phyloP scores from a whole-genome alignment of 2,329 filamentous ascomycete species.

The Bipolaris gigantea region DNA sequence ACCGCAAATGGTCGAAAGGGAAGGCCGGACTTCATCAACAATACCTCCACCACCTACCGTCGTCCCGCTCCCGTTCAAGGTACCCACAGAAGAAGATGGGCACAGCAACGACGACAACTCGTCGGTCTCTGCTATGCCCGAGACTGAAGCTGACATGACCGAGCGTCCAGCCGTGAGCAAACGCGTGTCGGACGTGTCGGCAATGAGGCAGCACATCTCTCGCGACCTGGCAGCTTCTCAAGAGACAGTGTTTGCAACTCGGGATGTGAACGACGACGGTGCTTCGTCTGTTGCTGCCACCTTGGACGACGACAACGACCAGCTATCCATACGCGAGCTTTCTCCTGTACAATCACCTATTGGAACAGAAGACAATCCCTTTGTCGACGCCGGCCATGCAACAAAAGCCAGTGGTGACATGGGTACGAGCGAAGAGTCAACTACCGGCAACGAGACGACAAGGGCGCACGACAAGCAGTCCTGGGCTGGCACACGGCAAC shows the following conservation, averaged over 20 bases:
- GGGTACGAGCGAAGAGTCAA: not conserved
- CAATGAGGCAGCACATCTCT: slow-evolving; percentile 31
- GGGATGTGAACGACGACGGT: slow-evolving; percentile 45
- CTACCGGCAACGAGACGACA: not conserved
- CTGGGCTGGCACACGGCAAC: not conserved
- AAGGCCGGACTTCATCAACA: slow-evolving; percentile 35
- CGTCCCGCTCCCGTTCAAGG: slow-evolving; percentile 66
- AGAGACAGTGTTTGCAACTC: slow-evolving; percentile 42
- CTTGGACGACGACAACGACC: slow-evolving; percentile 62
- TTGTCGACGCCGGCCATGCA: not conserved
- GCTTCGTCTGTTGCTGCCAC: slow-evolving; percentile 55
- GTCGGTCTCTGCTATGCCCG: slow-evolving; percentile 61
- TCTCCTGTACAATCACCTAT: slow-evolving; percentile 34
- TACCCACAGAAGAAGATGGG: slow-evolving; percentile 55
- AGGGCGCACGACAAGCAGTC: not conserved
- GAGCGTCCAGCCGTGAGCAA: slow-evolving; percentile 40
- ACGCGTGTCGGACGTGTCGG: slow-evolving; percentile 38
- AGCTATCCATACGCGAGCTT: slow-evolving; percentile 37
- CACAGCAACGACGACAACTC: slow-evolving; percentile 49
- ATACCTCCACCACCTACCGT: slow-evolving; percentile 56
- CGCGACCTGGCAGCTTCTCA: slow-evolving; percentile 32
- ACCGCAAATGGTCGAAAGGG: slow-evolving; percentile 8
- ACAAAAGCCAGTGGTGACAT: not conserved
- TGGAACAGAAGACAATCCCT: slow-evolving; percentile 14
- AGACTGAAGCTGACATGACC: slow-evolving; percentile 20